Conservation (phyloP, 805 yeast species). For the Candida ficus region DNA sequence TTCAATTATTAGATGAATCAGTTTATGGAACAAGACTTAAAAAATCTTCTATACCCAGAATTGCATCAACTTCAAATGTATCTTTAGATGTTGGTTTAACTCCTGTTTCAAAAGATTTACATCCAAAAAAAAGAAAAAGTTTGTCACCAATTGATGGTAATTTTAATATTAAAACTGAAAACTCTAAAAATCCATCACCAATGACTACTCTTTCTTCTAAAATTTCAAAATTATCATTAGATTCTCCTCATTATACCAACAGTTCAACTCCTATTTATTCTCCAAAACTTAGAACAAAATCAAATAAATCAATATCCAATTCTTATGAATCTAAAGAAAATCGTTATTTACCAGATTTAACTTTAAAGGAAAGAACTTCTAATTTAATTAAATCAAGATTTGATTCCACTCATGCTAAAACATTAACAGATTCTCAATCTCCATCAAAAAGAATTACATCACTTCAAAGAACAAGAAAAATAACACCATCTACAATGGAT, state of each 20-base stretch:
- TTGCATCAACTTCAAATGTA: constrained; percentile 17
- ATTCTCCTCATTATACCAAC: constrained; percentile 6
- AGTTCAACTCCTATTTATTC: constrained; percentile 6
- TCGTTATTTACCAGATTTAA: background rate
- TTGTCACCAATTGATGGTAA: constrained; percentile 10
- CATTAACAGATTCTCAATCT: background rate
- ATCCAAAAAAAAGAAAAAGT: constrained; percentile 4
- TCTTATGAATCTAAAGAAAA: background rate
- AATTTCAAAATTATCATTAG: constrained; percentile 11
- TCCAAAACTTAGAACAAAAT: constrained; percentile 3
- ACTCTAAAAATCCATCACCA: constrained; percentile 16
- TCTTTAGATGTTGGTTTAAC: background rate
- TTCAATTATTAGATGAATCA: constrained; percentile 16
- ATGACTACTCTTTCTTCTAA: constrained; percentile 14
- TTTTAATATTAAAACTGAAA: background rate
- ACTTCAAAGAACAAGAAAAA: background rate
- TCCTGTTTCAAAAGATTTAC: background rate
- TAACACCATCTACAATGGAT: constrained; percentile 3
- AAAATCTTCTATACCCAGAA: constrained; percentile 21
- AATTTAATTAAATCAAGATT: background rate
- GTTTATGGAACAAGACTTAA: constrained; percentile 7
- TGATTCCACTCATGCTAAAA: too few relatives aligned
- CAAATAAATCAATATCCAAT: background rate
- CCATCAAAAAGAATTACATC: constrained; percentile 10
- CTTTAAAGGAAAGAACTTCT: background rate